These are phyloP conservation scores for Claviceps sp. DNA, from an alignment of 2,329 filamentous ascomycete genomes.

Conservation along the genomic window DNA sequence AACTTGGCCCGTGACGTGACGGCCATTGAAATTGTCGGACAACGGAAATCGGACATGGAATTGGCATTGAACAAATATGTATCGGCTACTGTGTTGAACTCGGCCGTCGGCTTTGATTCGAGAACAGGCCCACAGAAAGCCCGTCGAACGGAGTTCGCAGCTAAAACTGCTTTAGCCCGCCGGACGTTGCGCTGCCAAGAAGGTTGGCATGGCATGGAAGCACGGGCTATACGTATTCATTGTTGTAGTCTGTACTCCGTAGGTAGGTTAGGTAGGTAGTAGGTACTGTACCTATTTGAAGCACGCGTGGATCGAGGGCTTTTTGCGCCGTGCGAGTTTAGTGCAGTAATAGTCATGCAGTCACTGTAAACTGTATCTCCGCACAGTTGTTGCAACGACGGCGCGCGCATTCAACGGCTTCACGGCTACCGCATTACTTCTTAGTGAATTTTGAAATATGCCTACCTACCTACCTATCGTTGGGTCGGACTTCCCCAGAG, in stretches of 20 bases:
- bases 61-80: background rate
- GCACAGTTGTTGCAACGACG: background rate
- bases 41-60: background rate
- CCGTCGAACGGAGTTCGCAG: background rate
- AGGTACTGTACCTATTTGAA: no score
- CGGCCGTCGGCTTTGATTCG: background rate
- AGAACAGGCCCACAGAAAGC: background rate
- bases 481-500: background rate
- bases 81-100: slow-evolving; percentile 1
- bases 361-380: background rate
- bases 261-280: no score
- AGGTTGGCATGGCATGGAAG: background rate
- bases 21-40: background rate
- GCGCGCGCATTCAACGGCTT: background rate
- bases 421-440: background rate
- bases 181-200: background rate
- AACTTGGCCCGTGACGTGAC: background rate
- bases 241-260: no score
- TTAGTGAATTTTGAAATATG: background rate
- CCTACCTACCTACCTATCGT: no score
- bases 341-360: background rate
- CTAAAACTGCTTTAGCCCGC: background rate
- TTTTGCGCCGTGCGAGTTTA: no score
- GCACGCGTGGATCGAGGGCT: no score
- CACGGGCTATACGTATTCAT: background rate